Conservation (phyloP, 306 rosid species). For the Cicer yamashitae region DNA sequence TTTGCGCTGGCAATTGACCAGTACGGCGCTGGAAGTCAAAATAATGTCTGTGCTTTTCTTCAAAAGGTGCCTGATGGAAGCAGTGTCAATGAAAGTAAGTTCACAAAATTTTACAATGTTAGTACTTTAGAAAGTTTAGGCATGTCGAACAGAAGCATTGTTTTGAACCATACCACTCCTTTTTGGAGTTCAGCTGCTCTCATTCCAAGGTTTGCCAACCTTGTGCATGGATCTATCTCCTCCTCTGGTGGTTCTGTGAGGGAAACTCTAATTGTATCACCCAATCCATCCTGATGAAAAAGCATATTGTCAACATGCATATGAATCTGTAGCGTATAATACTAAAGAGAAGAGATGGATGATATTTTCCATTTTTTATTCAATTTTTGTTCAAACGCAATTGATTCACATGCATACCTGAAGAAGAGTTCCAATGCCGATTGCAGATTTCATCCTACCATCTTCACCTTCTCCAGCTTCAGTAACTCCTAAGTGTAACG, state of each 20-base stretch:
- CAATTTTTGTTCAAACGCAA: conserved; percentile 17
- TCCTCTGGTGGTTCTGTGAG: conserved; percentile 97
- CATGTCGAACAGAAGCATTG: conserved; percentile 32
- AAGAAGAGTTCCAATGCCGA: conserved; percentile 99
- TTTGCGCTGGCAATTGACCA: conserved; percentile 91
- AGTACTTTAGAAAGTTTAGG: conserved; percentile 28
- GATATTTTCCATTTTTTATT: conserved; percentile 28
- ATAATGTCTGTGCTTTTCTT: conserved; percentile 90
- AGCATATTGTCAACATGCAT: conserved; percentile 25
- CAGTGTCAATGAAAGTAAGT: conserved; percentile 32
- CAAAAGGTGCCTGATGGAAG: conserved; percentile 81
- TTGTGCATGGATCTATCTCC: conserved; percentile 96
- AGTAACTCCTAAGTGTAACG: conserved; percentile 97
- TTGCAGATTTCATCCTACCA: conserved; percentile 99
- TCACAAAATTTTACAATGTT: conserved; percentile 23
- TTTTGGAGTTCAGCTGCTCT: conserved; percentile 78
- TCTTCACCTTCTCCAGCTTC: conserved; percentile 99
- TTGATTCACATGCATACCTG: conserved; percentile 63
- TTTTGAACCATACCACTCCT: conserved; percentile 87
- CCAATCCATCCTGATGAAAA: conserved; percentile 85
- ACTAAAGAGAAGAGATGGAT: conserved; percentile 31
- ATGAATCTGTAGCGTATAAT: not conserved
- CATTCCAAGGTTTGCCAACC: conserved; percentile 91
- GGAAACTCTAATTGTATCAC: conserved; percentile 97
- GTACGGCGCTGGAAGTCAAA: conserved; percentile 96